These are phyloP conservation scores for Lyophyllum semitale DNA, from an alignment of 768 basidiomycete species.

Conservation along the genomic window DNA sequence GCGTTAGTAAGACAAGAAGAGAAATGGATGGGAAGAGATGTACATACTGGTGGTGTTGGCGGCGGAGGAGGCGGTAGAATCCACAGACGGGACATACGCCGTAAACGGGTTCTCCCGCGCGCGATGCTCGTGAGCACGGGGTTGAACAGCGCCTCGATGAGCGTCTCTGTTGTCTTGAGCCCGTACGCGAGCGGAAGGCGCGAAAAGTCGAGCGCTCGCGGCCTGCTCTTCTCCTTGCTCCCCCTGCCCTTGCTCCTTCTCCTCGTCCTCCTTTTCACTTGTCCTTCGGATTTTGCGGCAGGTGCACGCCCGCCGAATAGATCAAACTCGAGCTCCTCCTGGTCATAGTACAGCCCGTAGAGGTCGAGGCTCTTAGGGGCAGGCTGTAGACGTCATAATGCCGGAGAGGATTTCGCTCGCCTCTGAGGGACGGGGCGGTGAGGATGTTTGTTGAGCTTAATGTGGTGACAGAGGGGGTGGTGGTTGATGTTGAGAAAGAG, in stretches of 20 bases:
- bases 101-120: constrained; percentile 46
- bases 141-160: constrained; percentile 83
- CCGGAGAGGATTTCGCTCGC: too few relatives aligned
- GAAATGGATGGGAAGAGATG: too few relatives aligned
- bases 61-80: too few relatives aligned
- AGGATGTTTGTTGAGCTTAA: constrained; percentile 31
- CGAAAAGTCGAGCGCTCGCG: constrained; percentile 27
- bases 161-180: constrained; percentile 64
- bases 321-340: constrained; percentile 38
- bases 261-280: neutral
- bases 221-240: neutral
- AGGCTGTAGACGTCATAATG: too few relatives aligned
- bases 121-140: constrained; percentile 52
- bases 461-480: neutral
- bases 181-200: constrained; percentile 56
- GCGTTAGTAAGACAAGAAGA: too few relatives aligned
- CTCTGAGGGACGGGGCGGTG: too few relatives aligned
- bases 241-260: constrained; percentile 4
- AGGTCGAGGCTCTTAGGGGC: constrained; percentile 53
- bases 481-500: neutral
- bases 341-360: constrained; percentile 38
- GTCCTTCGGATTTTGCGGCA: constrained; percentile 1
- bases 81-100: constrained; percentile 29
- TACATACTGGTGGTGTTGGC: too few relatives aligned
- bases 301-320: constrained; percentile 27